Evolutionary conservation across 2,329 filamentous ascomycete species (phyloP), one percentile per base, ranked within the genome.

Genomic region (Colletotrichum tropicale): DNA sequence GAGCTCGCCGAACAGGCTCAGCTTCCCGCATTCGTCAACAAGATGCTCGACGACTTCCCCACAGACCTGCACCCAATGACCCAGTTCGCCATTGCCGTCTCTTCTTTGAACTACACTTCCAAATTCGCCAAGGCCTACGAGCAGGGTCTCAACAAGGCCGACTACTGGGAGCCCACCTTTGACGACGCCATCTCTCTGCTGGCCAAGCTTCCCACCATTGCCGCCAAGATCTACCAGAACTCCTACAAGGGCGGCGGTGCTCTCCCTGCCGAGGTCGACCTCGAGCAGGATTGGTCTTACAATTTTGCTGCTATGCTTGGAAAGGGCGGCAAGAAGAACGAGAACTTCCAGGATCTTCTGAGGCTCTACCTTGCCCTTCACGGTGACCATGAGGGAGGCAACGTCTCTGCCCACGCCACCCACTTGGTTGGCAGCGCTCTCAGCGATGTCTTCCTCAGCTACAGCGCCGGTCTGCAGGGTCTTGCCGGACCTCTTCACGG

Each of bases 111-210:
- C 88, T 95, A 98, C 85, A 96, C 96, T 80, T 98, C 95, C 81
- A 92, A 94, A 82, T 99, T 99, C 80, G 97, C 96, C 78, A 96
- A 96, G 86, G 94, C 94, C 24, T 99, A 99, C 85, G 96, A 96
- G 85, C 88, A 94, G 80, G 97, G 97, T 43, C 87, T 98, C 79
- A 94, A 93, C 90, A 99, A 98, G 90, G 95, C 95, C 69, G 95
- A 98, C 80, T 98, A 98, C 91, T 99, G 97, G 97, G 97, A 98
- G 88, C 95, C 96, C 16, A 98, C 95, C 60, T 98, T 98, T 83
- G 96, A 98, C 84, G 97, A 99, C 88, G 93, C 91, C 85, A 98
- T 99, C 85, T 95, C 94, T 64, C 91, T 99, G 77, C 91, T 99
- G 72, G 97, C 96, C 77, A 99, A 99, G 90, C 93, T 99, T 70